These are phyloP conservation scores for Hyaloperonospora brassicae DNA, from an alignment of 352 stramenopile genomes.

Conservation along the genomic window DNA sequence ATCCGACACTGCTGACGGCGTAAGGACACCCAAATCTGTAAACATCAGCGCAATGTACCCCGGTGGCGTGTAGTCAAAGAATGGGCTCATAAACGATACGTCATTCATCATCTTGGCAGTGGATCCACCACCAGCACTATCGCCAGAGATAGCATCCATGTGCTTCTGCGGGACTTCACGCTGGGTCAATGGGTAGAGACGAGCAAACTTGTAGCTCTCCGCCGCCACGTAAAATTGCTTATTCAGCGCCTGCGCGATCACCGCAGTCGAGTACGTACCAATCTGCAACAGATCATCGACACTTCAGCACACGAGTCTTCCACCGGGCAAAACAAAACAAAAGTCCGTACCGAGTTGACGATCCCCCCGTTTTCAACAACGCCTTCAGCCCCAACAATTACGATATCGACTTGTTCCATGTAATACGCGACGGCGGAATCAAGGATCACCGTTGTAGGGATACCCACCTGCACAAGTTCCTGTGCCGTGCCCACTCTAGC, in stretches of 20 bases:
- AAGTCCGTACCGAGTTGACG: slow-evolving; percentile 88
- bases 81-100: slow-evolving; percentile 83
- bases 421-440: slow-evolving; percentile 94
- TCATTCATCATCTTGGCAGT: slow-evolving; percentile 33
- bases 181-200: slow-evolving; percentile 96
- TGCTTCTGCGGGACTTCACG: slow-evolving; percentile 86
- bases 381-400: slow-evolving; percentile 93
- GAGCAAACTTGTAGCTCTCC: slow-evolving; percentile 98
- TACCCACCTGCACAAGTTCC: slow-evolving; percentile 78
- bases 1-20: slow-evolving; percentile 95
- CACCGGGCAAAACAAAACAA: too few relatives aligned
- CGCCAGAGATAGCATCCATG: slow-evolving; percentile 35
- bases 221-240: slow-evolving; percentile 98
- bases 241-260: slow-evolving; percentile 91
- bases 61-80: slow-evolving; percentile 95
- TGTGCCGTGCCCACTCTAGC: slow-evolving; percentile 59
- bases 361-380: slow-evolving; percentile 97
- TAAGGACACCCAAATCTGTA: slow-evolving; percentile 96
- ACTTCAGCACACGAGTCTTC: too few relatives aligned
- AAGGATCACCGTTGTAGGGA: slow-evolving; percentile 92
- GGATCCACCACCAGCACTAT: slow-evolving; percentile 22
- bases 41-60: slow-evolving; percentile 98
- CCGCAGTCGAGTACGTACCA: slow-evolving; percentile 91
- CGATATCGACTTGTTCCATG: slow-evolving; percentile 94
- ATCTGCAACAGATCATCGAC: slow-evolving; percentile 43